Percentiles rank a stretch among this genome's conserved stretches.
Conservation (phyloP, 306 rosid genomes). For the Parietaria judaica region DNA sequence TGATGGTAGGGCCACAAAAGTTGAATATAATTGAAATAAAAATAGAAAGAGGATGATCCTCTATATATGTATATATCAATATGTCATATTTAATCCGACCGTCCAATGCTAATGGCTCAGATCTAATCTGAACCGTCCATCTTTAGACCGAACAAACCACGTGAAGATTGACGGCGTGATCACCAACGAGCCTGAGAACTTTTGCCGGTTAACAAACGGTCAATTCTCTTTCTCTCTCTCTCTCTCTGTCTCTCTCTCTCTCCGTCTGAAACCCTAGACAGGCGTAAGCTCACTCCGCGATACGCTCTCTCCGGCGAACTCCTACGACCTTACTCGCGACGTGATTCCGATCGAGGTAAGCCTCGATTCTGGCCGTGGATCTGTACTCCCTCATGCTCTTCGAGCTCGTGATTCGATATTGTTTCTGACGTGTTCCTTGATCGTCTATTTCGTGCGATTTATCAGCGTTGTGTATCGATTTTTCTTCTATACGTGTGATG, state of each 20-base stretch:
- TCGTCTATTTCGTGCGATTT: background rate
- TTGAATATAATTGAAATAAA: too few species aligned
- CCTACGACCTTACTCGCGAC: background rate
- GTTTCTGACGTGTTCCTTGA: background rate
- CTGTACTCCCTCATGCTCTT: conserved; percentile 11
- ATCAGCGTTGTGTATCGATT: background rate
- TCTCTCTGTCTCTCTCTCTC: conserved; percentile 14
- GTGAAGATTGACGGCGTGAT: conserved; percentile 3
- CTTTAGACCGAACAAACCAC: conserved; percentile 15
- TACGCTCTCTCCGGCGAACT: conserved; percentile 3
- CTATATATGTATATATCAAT: background rate
- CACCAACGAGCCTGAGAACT: conserved; percentile 1
- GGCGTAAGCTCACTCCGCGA: conserved; percentile 17
- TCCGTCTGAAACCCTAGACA: conserved; percentile 40
- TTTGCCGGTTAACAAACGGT: conserved; percentile 15
- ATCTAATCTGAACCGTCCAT: conserved; percentile 13
- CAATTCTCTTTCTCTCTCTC: conserved; percentile 7
- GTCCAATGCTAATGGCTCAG: background rate
- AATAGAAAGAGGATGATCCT: background rate
- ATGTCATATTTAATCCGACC: background rate
- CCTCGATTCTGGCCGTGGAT: conserved; percentile 21
- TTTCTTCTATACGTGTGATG: too few species aligned
- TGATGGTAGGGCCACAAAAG: too few species aligned
- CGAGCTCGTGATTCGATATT: background rate
- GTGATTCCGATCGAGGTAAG: conserved; percentile 29